Base-by-base conservation (phyloP, 1,284 basidiomycete species). In the Malassezia restricta region DNA sequence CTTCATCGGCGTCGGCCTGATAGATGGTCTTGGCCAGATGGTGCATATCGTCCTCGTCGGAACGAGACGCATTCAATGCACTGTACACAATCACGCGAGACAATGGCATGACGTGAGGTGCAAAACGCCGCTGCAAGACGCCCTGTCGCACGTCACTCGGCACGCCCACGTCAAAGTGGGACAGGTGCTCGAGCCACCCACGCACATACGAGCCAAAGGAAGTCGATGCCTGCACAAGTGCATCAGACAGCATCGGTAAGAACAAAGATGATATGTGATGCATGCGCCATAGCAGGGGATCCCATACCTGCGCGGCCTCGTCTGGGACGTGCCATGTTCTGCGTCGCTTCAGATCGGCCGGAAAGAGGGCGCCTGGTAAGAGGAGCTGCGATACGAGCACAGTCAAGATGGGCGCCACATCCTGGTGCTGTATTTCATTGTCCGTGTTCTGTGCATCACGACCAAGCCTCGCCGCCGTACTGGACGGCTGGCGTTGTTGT, bases 311-410 rank as follows among this genome's bases (percentile, higher is more conserved):
- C 7, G 30, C 17, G 12, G 30, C 29, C 15, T 20, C 29, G n/a
- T 46, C 44, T 12, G 33, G 15, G 11, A 35, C 33, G 33, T 11
- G 2, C 33, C 11, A 35, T 12, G 11, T 15, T 6, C 9, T 9
- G n/a, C 52, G 52, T 24, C 24, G 27, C 33, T 54, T 43, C 12
- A 31, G 38, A n/a, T 14, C 17, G 17, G 35, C 15, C 7, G 53
- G 53, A 8, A 55, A 40, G 14, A 55, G 35, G 2, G 53, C 53
- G 33, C 53, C 53, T 3, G 47, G 53, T 8, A 55, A 33, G 14
- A 49, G 44, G 9, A 55, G 53, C 43, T 55, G 47, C 15, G 42
- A 17, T 30, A 17, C 35, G 1, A 50, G 39, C 9, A 46, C 15
- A 11, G 40, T 15, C 6, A 55, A 43, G n/a, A 41, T 41, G 12